A percentile compares a stretch with the other conserved stretches of the same genome.
Conservation (phyloP, 352 stramenopile species). For the Globisporangium radiosum region DNA sequence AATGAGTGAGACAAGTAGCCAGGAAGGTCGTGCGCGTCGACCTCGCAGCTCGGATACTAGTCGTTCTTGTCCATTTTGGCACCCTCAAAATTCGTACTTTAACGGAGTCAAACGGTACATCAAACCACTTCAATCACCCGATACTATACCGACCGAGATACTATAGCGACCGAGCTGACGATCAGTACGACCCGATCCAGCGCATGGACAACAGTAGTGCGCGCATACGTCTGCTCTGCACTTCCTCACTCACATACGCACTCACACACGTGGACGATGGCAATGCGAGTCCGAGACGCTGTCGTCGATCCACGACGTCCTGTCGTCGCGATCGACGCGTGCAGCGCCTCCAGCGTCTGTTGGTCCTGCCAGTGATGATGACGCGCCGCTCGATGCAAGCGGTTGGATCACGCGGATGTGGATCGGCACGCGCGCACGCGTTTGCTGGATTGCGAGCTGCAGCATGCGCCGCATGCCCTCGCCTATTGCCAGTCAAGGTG, state of each 20-base stretch:
- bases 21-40: neutral
- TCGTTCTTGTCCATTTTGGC: neutral
- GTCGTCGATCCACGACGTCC: neutral
- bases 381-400: neutral
- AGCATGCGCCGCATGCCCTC: constrained; percentile 40
- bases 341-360: neutral
- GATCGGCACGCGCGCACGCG: constrained; percentile 18
- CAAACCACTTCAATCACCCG: neutral
- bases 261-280: too few relatives aligned
- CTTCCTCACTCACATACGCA: too few relatives aligned
- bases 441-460: constrained; percentile 41
- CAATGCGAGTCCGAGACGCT: neutral
- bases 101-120: neutral
- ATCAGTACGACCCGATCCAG: too few relatives aligned
- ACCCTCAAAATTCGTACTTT: neutral
- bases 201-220: too few relatives aligned
- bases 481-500: constrained; percentile 13
- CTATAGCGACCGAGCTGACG: too few relatives aligned
- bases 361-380: neutral
- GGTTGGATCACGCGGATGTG: constrained; percentile 10
- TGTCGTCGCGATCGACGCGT: neutral
- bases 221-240: too few relatives aligned
- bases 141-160: too few relatives aligned
- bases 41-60: neutral
- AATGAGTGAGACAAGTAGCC: too few relatives aligned